A percentile compares a stretch with the other conserved stretches of the same genome.
Evolutionary conservation across 306 rosid genomes (phyloP).

Genomic region (Morella rubra): DNA sequence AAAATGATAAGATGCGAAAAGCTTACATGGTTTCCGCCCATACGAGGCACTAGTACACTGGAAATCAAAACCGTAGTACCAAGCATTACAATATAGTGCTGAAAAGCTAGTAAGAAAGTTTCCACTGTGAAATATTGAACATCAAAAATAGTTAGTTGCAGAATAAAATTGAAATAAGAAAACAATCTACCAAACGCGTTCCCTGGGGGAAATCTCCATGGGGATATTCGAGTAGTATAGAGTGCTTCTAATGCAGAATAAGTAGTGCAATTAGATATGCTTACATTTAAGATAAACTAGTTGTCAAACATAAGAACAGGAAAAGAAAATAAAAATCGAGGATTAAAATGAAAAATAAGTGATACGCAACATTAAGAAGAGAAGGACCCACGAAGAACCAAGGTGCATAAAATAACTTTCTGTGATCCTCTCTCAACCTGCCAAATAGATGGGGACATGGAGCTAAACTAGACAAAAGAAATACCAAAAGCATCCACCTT

Average conservation of each 20-base stretch:
- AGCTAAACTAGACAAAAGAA: background rate
- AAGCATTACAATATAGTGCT: conserved; percentile 96
- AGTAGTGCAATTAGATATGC: background rate
- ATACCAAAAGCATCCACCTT: conserved; percentile 21
- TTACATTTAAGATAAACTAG: too few relatives aligned
- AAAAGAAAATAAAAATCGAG: conserved; percentile 34
- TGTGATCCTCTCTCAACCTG: conserved; percentile 24
- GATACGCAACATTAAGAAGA: conserved; percentile 21
- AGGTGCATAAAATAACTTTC: conserved; percentile 2
- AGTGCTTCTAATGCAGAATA: background rate
- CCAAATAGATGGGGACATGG: conserved; percentile 24
- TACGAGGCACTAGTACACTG: conserved; percentile 62
- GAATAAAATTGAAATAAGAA: background rate
- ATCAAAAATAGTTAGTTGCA: conserved; percentile 20
- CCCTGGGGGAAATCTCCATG: background rate
- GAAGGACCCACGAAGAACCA: background rate
- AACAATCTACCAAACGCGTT: conserved; percentile 6
- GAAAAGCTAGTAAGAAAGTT: conserved; percentile 70
- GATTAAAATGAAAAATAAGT: conserved; percentile 18
- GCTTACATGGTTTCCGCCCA: conserved; percentile 91
- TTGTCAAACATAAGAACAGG: background rate
- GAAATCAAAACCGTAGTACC: conserved; percentile 84
- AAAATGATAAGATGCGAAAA: background rate
- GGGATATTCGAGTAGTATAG: background rate
- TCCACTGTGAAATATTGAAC: conserved; percentile 51